These are phyloP conservation scores for Bipolaris gigantea DNA, from an alignment of 2,329 filamentous ascomycete genomes.

Conservation along the genomic window DNA sequence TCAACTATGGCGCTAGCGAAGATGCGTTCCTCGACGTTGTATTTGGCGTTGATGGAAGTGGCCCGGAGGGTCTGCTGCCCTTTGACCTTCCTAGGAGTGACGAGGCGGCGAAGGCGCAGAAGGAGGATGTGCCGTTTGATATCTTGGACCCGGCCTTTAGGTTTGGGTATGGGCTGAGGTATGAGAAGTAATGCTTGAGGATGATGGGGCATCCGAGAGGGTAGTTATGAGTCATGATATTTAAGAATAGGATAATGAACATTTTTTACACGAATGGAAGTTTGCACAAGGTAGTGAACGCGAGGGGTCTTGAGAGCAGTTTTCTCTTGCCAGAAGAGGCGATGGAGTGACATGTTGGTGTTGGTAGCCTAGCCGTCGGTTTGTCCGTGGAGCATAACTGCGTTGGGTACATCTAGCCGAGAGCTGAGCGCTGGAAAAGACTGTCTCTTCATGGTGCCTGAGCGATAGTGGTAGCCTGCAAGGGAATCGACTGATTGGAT, in stretches of 20 bases:
- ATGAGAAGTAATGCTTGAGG: conserved; percentile 8
- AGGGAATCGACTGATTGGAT: neutral
- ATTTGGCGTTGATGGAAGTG: conserved; percentile 41
- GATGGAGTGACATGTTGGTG: neutral
- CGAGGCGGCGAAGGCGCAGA: conserved; percentile 46
- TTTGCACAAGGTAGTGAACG: neutral
- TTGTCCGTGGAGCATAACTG: neutral
- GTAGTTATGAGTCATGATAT: neutral
- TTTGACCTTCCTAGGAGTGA: conserved; percentile 54
- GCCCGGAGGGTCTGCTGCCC: conserved; percentile 50
- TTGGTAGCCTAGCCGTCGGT: too few relatives aligned
- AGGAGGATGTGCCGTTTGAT: conserved; percentile 45
- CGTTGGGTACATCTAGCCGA: neutral
- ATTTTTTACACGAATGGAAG: neutral
- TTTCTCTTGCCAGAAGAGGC: too few relatives aligned
- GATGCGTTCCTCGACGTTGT: conserved; percentile 52
- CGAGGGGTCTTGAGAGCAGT: too few relatives aligned
- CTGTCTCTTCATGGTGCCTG: too few relatives aligned
- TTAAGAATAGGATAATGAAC: neutral
- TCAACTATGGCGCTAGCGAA: conserved; percentile 46
- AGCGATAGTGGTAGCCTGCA: neutral
- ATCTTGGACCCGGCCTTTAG: conserved; percentile 41
- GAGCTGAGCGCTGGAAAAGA: too few relatives aligned
- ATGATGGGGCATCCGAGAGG: neutral
- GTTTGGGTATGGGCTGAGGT: conserved; percentile 43